Conservation (phyloP, 768 basidiomycete genomes). For the Kondoa subrosea region DNA sequence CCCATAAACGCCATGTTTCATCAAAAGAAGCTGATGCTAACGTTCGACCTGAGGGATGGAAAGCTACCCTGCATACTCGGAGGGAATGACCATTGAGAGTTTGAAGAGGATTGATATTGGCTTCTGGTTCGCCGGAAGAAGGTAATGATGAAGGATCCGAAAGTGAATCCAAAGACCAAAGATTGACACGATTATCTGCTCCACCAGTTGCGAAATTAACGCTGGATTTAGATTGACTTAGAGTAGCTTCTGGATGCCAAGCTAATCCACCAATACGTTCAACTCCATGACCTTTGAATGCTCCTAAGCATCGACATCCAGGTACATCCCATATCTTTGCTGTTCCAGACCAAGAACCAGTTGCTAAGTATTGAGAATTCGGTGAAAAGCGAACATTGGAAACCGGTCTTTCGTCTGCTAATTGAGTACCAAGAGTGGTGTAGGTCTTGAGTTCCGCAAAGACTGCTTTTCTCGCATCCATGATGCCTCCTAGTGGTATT, state of each 20-base stretch:
- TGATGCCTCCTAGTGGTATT: slow-evolving; percentile 68
- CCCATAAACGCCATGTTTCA: slow-evolving; percentile 95
- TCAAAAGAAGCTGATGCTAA: slow-evolving; percentile 91
- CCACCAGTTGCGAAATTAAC: slow-evolving; percentile 84
- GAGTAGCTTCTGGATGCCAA: slow-evolving; percentile 89
- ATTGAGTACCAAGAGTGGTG: slow-evolving; percentile 86
- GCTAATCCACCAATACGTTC: slow-evolving; percentile 90
- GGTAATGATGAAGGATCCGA: slow-evolving; percentile 6
- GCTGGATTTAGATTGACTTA: slow-evolving; percentile 44
- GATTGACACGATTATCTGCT: slow-evolving; percentile 63
- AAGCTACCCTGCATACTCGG: slow-evolving; percentile 81
- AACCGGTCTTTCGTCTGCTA: slow-evolving; percentile 88
- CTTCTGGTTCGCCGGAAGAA: slow-evolving; percentile 44
- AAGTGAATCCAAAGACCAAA: slow-evolving; percentile 58
- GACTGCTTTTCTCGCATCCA: slow-evolving; percentile 80
- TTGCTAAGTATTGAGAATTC: slow-evolving; percentile 68
- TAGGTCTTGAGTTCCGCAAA: slow-evolving; percentile 85
- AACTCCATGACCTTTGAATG: slow-evolving; percentile 64
- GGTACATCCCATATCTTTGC: slow-evolving; percentile 94
- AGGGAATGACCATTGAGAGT: slow-evolving; percentile 73
- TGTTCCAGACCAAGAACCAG: slow-evolving; percentile 89
- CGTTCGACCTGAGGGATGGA: slow-evolving; percentile 89
- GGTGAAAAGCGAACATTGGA: slow-evolving; percentile 89
- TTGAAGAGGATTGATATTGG: slow-evolving; percentile 43
- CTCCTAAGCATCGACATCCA: slow-evolving; percentile 58